Conservation (phyloP, 768 basidiomycete genomes). For the Lactarius evosmus region DNA sequence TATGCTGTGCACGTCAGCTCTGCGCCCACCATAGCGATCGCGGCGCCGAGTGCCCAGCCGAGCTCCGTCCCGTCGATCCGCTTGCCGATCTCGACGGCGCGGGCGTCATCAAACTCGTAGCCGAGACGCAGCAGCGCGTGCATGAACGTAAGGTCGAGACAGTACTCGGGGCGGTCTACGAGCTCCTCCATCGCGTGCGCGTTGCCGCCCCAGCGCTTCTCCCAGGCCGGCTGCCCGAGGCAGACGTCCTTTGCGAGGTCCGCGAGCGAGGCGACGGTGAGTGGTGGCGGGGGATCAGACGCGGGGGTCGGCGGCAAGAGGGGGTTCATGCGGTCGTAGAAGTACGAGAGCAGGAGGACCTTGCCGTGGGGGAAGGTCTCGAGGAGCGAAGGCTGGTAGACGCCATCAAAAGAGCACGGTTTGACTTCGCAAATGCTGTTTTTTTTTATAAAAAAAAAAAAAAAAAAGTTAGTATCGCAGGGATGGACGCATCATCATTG, state of each 20-base stretch:
- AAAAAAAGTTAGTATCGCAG: background rate
- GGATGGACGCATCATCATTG: background rate
- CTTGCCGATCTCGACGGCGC: slow-evolving; percentile 80
- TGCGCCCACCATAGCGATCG: slow-evolving; percentile 66
- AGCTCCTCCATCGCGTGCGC: slow-evolving; percentile 62
- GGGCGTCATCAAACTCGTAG: slow-evolving; percentile 76
- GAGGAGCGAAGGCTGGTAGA: slow-evolving; percentile 90
- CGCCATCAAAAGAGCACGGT: slow-evolving; percentile 96
- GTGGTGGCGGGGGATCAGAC: slow-evolving; percentile 30
- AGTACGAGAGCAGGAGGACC: slow-evolving; percentile 93
- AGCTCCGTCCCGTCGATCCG: slow-evolving; percentile 85
- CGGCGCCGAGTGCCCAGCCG: slow-evolving; percentile 90
- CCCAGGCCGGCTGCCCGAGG: slow-evolving; percentile 60
- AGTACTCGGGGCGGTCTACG: slow-evolving; percentile 85
- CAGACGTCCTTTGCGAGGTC: slow-evolving; percentile 71
- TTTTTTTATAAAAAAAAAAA: too few relatives aligned
- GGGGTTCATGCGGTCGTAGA: slow-evolving; percentile 90
- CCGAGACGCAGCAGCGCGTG: slow-evolving; percentile 81
- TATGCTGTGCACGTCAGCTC: slow-evolving; percentile 53
- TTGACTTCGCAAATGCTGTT: slow-evolving; percentile 79
- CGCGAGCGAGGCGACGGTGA: slow-evolving; percentile 53
- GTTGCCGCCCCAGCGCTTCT: slow-evolving; percentile 44
- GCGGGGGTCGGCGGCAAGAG: slow-evolving; percentile 48
- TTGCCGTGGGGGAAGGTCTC: slow-evolving; percentile 86
- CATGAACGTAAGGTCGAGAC: slow-evolving; percentile 95